Evolutionary conservation across 202 grass and related monocot species (phyloP).

Genomic region (Dendrocalamus latiflorus): DNA sequence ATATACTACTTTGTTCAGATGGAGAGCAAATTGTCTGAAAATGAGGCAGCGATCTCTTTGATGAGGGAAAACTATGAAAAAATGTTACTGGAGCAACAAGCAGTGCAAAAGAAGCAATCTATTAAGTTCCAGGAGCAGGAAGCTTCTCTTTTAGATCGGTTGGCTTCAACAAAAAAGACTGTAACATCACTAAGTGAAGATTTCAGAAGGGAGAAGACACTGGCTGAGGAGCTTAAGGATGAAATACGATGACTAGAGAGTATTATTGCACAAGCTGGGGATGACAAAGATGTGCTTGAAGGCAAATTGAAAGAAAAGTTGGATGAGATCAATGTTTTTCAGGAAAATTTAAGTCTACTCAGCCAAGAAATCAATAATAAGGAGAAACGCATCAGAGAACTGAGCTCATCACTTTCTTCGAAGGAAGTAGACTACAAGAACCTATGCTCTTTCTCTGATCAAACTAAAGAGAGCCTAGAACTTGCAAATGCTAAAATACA

Average conservation of each 20-base stretch:
- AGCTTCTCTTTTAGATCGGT: slow-evolving; percentile 53
- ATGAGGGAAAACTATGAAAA: slow-evolving; percentile 73
- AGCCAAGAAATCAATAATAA: slow-evolving; percentile 56
- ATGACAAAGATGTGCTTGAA: slow-evolving; percentile 63
- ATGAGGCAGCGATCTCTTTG: slow-evolving; percentile 59
- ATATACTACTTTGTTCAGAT: slow-evolving; percentile 53
- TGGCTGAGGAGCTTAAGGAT: slow-evolving; percentile 58
- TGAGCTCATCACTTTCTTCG: slow-evolving; percentile 56
- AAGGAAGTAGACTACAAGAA: slow-evolving; percentile 70
- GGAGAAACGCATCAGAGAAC: slow-evolving; percentile 54
- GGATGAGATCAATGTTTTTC: slow-evolving; percentile 47
- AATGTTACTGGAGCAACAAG: slow-evolving; percentile 56
- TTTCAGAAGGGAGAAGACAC: slow-evolving; percentile 55
- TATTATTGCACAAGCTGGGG: slow-evolving; percentile 42
- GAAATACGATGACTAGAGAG: slow-evolving; percentile 70
- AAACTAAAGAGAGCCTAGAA: slow-evolving; percentile 52
- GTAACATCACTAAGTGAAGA: slow-evolving; percentile 58
- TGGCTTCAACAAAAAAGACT: slow-evolving; percentile 59
- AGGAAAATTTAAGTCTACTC: slow-evolving; percentile 60
- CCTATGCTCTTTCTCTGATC: slow-evolving; percentile 38
- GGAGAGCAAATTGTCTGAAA: slow-evolving; percentile 66
- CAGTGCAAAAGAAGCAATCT: slow-evolving; percentile 53
- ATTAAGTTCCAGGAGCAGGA: slow-evolving; percentile 65
- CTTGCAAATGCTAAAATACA: slow-evolving; percentile 63
- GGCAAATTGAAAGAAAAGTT: slow-evolving; percentile 60